These are phyloP conservation scores for Pseudogymnoascus sp. DNA, from an alignment of 2,329 filamentous ascomycete genomes.

Conservation along the genomic window DNA sequence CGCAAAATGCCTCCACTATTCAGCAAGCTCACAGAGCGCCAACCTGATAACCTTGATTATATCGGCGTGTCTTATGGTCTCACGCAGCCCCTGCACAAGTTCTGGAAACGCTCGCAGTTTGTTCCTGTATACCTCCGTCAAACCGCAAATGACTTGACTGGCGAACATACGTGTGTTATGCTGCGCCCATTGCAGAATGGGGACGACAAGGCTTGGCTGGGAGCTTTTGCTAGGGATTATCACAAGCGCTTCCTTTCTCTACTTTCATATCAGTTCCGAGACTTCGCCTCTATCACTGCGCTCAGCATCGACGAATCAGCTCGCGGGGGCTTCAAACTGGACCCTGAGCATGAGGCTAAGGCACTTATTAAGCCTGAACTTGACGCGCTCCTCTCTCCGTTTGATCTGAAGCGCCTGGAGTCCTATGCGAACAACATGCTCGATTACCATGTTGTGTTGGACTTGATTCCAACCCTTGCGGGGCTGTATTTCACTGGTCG, in stretches of 20 bases:
- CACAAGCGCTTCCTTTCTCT: slow-evolving; percentile 86
- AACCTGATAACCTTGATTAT: slow-evolving; percentile 77
- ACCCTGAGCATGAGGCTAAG: slow-evolving; percentile 44
- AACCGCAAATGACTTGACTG: slow-evolving; percentile 91
- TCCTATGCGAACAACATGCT: slow-evolving; percentile 95
- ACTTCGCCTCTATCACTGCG: slow-evolving; percentile 69
- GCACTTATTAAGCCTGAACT: slow-evolving; percentile 67
- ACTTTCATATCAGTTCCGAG: slow-evolving; percentile 84
- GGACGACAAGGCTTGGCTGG: slow-evolving; percentile 71
- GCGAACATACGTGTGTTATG: slow-evolving; percentile 98
- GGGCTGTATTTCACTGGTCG: slow-evolving; percentile 77
- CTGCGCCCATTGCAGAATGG: slow-evolving; percentile 65
- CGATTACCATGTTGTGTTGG: slow-evolving; percentile 94
- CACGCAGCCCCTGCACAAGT: slow-evolving; percentile 80
- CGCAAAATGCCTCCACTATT: slow-evolving; percentile 90
- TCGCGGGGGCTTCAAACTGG: slow-evolving; percentile 60
- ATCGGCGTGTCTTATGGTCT: slow-evolving; percentile 92
- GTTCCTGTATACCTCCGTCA: slow-evolving; percentile 88
- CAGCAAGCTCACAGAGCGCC: slow-evolving; percentile 75
- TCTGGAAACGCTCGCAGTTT: slow-evolving; percentile 88
- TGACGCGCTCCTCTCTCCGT: slow-evolving; percentile 73
- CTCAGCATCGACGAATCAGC: slow-evolving; percentile 86
- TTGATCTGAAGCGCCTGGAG: slow-evolving; percentile 89
- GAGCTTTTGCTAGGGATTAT: slow-evolving; percentile 87
- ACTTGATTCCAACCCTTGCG: slow-evolving; percentile 78